These are phyloP conservation scores for Fusarium fujikuroi DNA, from an alignment of 2,329 filamentous ascomycete genomes.

Conservation along the genomic window DNA sequence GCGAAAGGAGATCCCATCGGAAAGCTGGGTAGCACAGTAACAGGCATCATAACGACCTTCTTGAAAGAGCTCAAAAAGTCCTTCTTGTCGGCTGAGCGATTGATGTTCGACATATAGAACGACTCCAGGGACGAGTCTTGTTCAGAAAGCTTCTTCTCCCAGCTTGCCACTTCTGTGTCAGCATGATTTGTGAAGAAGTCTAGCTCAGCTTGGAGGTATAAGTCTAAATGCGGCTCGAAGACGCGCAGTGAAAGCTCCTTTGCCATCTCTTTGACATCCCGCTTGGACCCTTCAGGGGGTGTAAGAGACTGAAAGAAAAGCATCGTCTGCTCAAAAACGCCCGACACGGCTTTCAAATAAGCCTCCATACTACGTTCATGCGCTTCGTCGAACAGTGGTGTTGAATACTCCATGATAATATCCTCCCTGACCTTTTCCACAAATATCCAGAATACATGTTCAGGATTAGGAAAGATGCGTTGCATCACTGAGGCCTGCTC, in stretches of 20 bases:
- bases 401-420: conserved; percentile 86
- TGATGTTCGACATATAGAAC: conserved; percentile 95
- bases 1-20: conserved; percentile 68
- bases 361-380: conserved; percentile 78
- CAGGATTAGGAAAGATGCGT: conserved; percentile 79
- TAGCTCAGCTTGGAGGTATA: conserved; percentile 92
- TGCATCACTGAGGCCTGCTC: conserved; percentile 85
- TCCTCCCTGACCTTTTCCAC: conserved; percentile 86
- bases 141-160: conserved; percentile 92
- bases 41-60: conserved; percentile 99
- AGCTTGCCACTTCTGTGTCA: conserved; percentile 79
- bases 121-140: conserved; percentile 92
- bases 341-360: conserved; percentile 88
- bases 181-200: conserved; percentile 83
- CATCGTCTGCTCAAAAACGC: conserved; percentile 86
- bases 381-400: conserved; percentile 85
- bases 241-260: conserved; percentile 75
- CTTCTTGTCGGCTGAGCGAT: conserved; percentile 92
- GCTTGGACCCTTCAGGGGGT: conserved; percentile 70
- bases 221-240: conserved; percentile 92
- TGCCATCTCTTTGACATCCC: conserved; percentile 71
- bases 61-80: conserved; percentile 97
- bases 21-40: conserved; percentile 84
- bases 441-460: conserved; percentile 79
- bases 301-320: conserved; percentile 79